Base-by-base conservation (phyloP, 1,284 basidiomycete genomes). In the Microbotryomycetes sp. region DNA sequence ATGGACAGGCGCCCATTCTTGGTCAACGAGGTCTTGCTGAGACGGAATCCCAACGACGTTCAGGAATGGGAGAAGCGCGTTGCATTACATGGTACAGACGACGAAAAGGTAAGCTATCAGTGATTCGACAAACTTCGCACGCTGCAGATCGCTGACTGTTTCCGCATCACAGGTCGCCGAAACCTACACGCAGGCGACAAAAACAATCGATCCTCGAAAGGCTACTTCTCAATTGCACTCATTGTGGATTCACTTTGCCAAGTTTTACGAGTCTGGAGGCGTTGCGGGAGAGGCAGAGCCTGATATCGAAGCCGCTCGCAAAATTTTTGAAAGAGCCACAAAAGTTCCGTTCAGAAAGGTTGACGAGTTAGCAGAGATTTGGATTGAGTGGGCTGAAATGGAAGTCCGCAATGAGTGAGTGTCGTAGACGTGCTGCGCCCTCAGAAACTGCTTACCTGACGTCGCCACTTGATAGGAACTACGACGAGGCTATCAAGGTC, bases 371-470 rank as follows among this genome's bases (percentile, higher is more conserved):
- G 96, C 96, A 0, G 96, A 98, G 76, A 83, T 97, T 16, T 99
- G 96, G 96, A 96, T 92, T 75, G 92, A 97, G 76, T 98, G 94
- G 94, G 86, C 96, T 9, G 94, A 98, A 77, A 86, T 98, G 87
- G 96, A 99, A 76, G 81, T 98, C 52, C 83, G 96, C 42, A 88
- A 94, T 54, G 92, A 92, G 90, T 92, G 76, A 72, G 88, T 82
- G 19, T 26, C 14, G 14, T 15, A n/a, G n/a, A n/a, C n/a, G n/a
- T 42, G 1, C 23, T 32, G 58, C 36, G 29, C 22, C 67, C 16
- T 32, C 48, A n/a, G n/a, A n/a, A n/a, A 23, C 46, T 23, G 23
- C 29, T 22, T 15, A 30, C 54, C 23, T 25, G 25, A n/a, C 59
- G 30, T 46, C n/a, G 29, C 46, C 19, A 49, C 23, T 36, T 32